Conservation (phyloP, 2,329 filamentous ascomycete species). For the Claviceps paspali region DNA sequence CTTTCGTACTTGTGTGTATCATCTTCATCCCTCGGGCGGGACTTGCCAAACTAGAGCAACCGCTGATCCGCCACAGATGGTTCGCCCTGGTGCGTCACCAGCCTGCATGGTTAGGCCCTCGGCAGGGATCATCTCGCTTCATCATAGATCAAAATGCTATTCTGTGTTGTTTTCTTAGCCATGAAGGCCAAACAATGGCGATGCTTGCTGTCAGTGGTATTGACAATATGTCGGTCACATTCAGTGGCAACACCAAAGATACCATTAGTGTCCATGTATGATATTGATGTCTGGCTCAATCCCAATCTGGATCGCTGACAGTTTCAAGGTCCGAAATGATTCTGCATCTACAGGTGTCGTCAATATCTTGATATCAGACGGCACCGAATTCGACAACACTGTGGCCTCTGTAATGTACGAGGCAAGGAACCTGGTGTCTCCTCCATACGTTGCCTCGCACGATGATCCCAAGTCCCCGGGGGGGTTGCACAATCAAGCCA, state of each 20-base stretch:
- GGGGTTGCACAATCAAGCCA: conserved; percentile 31
- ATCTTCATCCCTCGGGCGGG: too few species aligned
- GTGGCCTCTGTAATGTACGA: conserved; percentile 77
- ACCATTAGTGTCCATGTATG: conserved; percentile 52
- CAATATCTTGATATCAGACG: conserved; percentile 54
- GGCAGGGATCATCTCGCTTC: conserved; percentile 58
- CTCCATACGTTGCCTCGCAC: conserved; percentile 25
- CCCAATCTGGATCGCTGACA: conserved; percentile 5
- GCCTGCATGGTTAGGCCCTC: conserved; percentile 76
- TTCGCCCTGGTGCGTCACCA: conserved; percentile 69
- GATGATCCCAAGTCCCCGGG: conserved; percentile 31
- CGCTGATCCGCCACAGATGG: conserved; percentile 37
- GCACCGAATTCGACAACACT: conserved; percentile 57
- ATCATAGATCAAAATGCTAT: conserved; percentile 62
- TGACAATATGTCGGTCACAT: conserved; percentile 51
- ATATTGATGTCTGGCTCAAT: neutral
- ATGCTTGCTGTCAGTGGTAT: conserved; percentile 65
- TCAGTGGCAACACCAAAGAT: conserved; percentile 50
- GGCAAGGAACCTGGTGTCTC: conserved; percentile 45
- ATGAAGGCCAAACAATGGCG: conserved; percentile 58
- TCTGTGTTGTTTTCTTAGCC: conserved; percentile 60
- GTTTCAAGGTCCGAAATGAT: conserved; percentile 49
- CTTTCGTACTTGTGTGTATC: neutral
- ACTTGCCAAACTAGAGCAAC: neutral
- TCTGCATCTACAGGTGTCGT: conserved; percentile 36